These are phyloP conservation scores for Arthrinium phaeospermum DNA, from an alignment of 2,329 filamentous ascomycete genomes.

Conservation along the genomic window DNA sequence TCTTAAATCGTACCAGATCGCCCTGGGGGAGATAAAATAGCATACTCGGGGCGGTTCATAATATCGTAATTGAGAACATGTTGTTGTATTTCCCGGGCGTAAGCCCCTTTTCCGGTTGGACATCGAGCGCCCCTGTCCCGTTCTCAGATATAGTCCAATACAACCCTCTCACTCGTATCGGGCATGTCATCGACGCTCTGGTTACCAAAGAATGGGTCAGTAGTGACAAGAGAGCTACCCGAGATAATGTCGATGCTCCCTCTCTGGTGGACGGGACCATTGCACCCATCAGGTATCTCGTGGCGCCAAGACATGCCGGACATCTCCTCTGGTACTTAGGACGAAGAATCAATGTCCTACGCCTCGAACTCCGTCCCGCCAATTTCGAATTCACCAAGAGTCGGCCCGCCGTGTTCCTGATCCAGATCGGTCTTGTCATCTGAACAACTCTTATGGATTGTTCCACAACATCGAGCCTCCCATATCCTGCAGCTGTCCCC, in stretches of 20 bases:
- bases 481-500: not conserved
- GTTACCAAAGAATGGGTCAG: not conserved
- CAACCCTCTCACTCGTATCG: not conserved
- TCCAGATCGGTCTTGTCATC: not conserved
- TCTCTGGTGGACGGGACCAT: not conserved
- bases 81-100: no score
- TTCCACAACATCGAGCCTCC: constrained; percentile 1
- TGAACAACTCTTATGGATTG: not conserved
- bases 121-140: no score
- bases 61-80: no score
- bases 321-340: not conserved
- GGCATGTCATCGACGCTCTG: not conserved
- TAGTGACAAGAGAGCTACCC: not conserved
- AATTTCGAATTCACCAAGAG: no score
- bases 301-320: not conserved
- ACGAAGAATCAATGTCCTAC: not conserved
- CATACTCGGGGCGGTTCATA: no score
- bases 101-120: no score
- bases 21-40: no score
- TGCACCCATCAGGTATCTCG: not conserved
- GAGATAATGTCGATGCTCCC: not conserved
- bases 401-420: no score
- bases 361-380: no score
- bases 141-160: not conserved
- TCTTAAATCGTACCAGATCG: no score